These are phyloP conservation scores for Crithidia thermophila DNA, from an alignment of 208 protist genomes.

Conservation along the genomic window DNA sequence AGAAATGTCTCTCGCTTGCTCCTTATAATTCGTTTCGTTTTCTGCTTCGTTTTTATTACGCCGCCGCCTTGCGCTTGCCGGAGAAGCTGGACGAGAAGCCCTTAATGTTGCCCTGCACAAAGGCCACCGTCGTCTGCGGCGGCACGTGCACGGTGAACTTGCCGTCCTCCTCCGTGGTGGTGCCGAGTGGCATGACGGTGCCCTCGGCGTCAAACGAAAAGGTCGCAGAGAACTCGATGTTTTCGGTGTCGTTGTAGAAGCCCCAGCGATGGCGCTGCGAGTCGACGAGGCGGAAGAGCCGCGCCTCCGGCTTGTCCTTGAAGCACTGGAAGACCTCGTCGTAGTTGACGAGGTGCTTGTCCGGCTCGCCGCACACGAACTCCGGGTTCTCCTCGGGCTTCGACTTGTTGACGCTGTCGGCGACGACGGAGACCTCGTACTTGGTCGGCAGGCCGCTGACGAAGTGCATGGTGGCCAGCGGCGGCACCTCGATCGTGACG, in stretches of 20 bases:
- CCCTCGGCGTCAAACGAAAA: conserved; percentile 27
- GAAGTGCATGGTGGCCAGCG: conserved; percentile 56
- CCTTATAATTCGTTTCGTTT: too few species aligned
- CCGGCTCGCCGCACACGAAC: conserved; percentile 58
- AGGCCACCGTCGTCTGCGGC: conserved; percentile 50
- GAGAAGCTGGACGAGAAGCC: conserved; percentile 58
- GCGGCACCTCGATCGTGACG: conserved; percentile 59
- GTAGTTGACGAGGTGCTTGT: conserved; percentile 45
- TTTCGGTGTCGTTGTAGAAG: conserved; percentile 70
- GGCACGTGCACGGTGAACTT: conserved; percentile 39
- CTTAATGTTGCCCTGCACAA: conserved; percentile 50
- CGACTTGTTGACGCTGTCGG: conserved; percentile 47
- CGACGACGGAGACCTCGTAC: conserved; percentile 60
- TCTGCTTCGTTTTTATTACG: too few species aligned
- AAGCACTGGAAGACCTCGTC: conserved; percentile 67
- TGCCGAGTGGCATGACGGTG: conserved; percentile 3
- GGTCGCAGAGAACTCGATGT: conserved; percentile 17
- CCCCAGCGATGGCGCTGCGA: conserved; percentile 41
- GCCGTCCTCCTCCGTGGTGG: conserved; percentile 33
- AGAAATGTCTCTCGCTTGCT: too few species aligned
- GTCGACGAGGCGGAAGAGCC: conserved; percentile 76
- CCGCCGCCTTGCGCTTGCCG: conserved; percentile 11
- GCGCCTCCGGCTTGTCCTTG: conserved; percentile 61
- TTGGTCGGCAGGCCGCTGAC: conserved; percentile 56
- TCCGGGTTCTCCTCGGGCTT: conserved; percentile 45